Base-by-base conservation (phyloP, 2,329 filamentous ascomycete genomes). In the Balansia obtecta region DNA sequence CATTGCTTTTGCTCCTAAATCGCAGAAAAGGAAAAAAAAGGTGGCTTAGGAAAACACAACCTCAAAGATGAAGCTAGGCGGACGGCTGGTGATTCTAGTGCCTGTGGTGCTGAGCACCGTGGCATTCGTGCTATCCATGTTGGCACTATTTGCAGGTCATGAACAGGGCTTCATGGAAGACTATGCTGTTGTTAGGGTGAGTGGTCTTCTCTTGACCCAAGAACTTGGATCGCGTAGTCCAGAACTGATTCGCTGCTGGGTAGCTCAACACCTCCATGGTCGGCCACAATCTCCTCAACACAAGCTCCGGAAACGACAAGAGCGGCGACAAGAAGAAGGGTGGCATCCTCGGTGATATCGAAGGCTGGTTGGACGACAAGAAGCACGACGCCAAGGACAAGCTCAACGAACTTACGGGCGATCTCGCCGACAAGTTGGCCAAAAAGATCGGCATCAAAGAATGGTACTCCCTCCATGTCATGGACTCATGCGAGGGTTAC, bases 381-480 rank as follows among this genome's bases (percentile, higher is more conserved):
- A 62, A 63, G 48, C 58, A 67, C 38, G 62, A 65, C 9, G 61
- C 66, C 52, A 63, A 62, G 46, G 65, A 67, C 41, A 60, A 65
- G 43, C 52, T 73, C 52, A 69, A 70, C 55, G 62, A 70, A 33
- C 57, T 73, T 34, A 61, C 63, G 5, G 65, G 68, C 50, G 63
- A 69, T 8, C 53, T 70, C 39, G 68, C 67, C 38, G 71, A 69
- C 50, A 56, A 69, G 48, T 47, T 74, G 44, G 63, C 67, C 46
- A 62, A 67, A 12, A 63, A 66, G n/a, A 61, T 76, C 30, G 72
- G 73, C 22, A 68, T 76, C 50, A 66, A 68, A 1, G 64, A 76
- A 53, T 76, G 73, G 73, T 76, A 76, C 56, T 75, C 72, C 15
- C 53, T 76, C 32, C 73, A 76, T 54, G 55, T 76, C 56, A 71